Evolutionary conservation across 2,329 filamentous ascomycete genomes (phyloP).

Genomic region (Curvularia hawaiiensis): DNA sequence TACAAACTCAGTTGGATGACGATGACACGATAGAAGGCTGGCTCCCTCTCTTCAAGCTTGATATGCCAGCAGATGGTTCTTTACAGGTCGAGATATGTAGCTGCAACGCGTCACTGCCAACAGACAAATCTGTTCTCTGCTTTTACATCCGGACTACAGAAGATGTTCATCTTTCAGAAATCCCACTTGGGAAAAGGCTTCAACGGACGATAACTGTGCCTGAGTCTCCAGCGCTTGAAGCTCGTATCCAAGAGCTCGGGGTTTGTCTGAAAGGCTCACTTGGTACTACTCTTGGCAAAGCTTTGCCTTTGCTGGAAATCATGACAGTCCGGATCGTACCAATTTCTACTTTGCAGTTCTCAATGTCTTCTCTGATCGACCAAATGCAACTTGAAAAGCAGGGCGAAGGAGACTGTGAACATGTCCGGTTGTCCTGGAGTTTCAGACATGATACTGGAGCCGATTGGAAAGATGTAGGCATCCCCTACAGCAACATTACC

Average conservation of each 20-base stretch:
- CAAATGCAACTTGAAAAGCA: conserved; percentile 21
- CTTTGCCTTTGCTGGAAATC: conserved; percentile 15
- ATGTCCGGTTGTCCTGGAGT: conserved; percentile 37
- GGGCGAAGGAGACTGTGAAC: conserved; percentile 22
- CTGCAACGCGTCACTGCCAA: conserved; percentile 7
- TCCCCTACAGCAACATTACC: conserved; percentile 42
- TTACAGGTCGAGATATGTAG: conserved; percentile 26
- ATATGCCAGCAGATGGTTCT: conserved; percentile 39
- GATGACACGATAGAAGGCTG: conserved; percentile 8
- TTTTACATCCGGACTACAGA: conserved; percentile 27
- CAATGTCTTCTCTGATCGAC: conserved; percentile 10
- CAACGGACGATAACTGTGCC: background rate
- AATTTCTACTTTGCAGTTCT: background rate
- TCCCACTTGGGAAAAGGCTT: background rate
- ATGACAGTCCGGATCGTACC: conserved; percentile 27
- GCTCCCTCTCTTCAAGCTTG: conserved; percentile 40
- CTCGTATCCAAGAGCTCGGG: conserved; percentile 34
- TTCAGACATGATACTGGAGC: conserved; percentile 3
- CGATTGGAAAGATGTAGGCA: background rate
- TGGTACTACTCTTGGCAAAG: background rate
- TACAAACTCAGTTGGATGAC: background rate
- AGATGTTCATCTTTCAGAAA: conserved; percentile 1
- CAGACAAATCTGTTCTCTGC: background rate
- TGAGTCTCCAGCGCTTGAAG: background rate
- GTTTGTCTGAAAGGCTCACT: conserved; percentile 19